Evolutionary conservation across 345 rosid genomes (phyloP).

Genomic region (Hibiscus tridactylites): DNA sequence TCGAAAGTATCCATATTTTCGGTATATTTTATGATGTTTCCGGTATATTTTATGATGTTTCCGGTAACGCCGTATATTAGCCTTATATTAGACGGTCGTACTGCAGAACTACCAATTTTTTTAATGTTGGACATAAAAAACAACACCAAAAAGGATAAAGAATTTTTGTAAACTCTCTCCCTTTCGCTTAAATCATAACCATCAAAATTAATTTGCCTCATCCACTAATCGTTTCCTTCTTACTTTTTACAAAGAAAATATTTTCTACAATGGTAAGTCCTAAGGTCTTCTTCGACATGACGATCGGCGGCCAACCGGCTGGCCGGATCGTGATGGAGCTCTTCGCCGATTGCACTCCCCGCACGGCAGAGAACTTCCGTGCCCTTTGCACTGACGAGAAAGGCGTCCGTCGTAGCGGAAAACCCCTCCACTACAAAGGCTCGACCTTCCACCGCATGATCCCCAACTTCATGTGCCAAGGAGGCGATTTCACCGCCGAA

Average conservation of each 20-base stretch:
- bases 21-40: too few relatives aligned
- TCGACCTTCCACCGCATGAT: constrained; percentile 72
- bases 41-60: too few relatives aligned
- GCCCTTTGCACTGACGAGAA: constrained; percentile 85
- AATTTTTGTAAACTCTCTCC: constrained; percentile 3
- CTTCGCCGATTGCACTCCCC: constrained; percentile 40
- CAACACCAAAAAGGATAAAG: too few relatives aligned
- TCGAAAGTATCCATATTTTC: too few relatives aligned
- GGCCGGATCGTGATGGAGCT: constrained; percentile 66
- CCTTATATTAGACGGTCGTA: too few relatives aligned
- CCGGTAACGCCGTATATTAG: too few relatives aligned
- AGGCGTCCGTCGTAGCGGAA: constrained; percentile 41
- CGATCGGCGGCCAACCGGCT: constrained; percentile 33
- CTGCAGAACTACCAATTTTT: too few relatives aligned
- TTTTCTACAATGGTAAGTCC: constrained; percentile 34
- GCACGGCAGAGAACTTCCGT: constrained; percentile 72
- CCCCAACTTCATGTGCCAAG: constrained; percentile 80
- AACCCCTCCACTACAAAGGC: constrained; percentile 79
- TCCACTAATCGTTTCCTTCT: not conserved
- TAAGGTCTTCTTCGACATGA: constrained; percentile 56
- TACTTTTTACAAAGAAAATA: not conserved
- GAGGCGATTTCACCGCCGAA: constrained; percentile 74
- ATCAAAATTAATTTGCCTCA: not conserved
- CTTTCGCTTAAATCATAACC: constrained; percentile 15
- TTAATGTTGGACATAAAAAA: too few relatives aligned